Percentiles rank a stretch among this genome's conserved stretches.
Evolutionary conservation across 2,329 filamentous ascomycete species (phyloP).

Genomic region (Incumbomyces lentus): DNA sequence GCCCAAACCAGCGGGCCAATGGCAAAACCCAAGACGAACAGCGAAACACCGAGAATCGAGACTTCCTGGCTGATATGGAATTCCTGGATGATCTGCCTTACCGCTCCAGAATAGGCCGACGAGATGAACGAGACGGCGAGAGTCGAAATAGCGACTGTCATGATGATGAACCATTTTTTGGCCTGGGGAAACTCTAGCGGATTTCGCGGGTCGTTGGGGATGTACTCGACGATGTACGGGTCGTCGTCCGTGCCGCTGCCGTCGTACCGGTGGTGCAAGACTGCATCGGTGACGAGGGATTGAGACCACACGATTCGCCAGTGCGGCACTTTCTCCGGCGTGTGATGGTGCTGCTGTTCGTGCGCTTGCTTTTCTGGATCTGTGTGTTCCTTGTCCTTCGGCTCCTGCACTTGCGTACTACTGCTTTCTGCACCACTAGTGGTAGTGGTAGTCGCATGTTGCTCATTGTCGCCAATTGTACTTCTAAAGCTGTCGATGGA

Average conservation of each 20-base stretch:
- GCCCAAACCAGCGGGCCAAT: conserved; percentile 49
- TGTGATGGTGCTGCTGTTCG: not conserved
- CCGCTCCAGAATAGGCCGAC: conserved; percentile 50
- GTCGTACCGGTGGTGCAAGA: conserved; percentile 27
- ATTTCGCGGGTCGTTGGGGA: conserved; percentile 37
- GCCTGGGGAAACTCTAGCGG: conserved; percentile 59
- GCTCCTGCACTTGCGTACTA: no score
- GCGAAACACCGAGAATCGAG: conserved; percentile 38
- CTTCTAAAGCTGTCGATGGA: no score
- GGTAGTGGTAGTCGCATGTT: no score
- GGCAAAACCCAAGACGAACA: conserved; percentile 45
- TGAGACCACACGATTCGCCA: conserved; percentile 17
- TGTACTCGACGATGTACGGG: conserved; percentile 48
- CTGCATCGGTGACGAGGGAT: conserved; percentile 16
- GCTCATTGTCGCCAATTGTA: no score
- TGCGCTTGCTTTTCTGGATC: conserved; percentile 6
- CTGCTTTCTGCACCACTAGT: no score
- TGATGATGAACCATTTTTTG: conserved; percentile 59
- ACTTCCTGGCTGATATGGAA: conserved; percentile 40
- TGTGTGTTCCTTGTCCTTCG: not conserved
- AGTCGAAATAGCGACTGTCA: conserved; percentile 54
- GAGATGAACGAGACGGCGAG: conserved; percentile 48
- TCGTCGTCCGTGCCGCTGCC: conserved; percentile 65
- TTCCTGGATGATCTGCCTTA: conserved; percentile 39
- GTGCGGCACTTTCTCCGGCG: conserved; percentile 10